phyloP scores from a whole-genome alignment of 2,329 filamentous ascomycete genomes.

The Calonectria hawksworthii region DNA sequence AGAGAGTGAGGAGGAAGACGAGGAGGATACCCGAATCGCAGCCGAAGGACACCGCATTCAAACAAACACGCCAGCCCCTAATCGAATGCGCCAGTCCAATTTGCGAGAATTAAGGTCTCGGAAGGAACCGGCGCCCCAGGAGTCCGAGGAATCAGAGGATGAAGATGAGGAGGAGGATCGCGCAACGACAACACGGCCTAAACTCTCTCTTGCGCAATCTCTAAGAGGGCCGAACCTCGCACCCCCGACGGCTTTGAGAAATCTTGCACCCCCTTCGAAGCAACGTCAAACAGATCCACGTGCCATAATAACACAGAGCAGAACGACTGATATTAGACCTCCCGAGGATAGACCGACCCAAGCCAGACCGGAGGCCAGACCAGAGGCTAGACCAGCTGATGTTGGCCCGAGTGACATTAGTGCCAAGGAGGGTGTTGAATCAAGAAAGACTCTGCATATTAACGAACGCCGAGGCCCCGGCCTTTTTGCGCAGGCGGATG shows the following conservation, averaged over 20 bases:
- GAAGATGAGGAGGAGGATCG: neutral
- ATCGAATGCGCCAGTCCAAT: constrained; percentile 21
- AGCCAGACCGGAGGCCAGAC: neutral
- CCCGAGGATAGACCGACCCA: neutral
- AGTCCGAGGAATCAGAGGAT: constrained; percentile 3
- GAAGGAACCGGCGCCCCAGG: neutral
- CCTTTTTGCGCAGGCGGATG: constrained; percentile 27
- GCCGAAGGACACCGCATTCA: neutral
- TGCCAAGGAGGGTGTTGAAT: neutral
- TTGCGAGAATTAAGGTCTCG: neutral
- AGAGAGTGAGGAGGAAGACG: constrained; percentile 14
- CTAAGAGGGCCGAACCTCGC: neutral
- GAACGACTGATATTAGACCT: neutral
- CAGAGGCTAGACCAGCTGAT: neutral
- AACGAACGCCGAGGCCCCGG: neutral
- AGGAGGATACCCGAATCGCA: neutral
- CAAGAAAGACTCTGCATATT: neutral
- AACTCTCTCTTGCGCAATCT: neutral
- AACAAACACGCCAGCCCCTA: constrained; percentile 42
- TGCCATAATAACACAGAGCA: neutral
- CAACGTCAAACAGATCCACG: neutral
- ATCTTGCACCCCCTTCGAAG: neutral
- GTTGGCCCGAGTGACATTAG: neutral
- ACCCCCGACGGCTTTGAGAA: neutral
- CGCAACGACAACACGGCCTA: neutral